Percentiles rank a stretch among this genome's conserved stretches.
phyloP scores from a whole-genome alignment of 495 filamentous ascomycete species.

The Ramalina intermedia region DNA sequence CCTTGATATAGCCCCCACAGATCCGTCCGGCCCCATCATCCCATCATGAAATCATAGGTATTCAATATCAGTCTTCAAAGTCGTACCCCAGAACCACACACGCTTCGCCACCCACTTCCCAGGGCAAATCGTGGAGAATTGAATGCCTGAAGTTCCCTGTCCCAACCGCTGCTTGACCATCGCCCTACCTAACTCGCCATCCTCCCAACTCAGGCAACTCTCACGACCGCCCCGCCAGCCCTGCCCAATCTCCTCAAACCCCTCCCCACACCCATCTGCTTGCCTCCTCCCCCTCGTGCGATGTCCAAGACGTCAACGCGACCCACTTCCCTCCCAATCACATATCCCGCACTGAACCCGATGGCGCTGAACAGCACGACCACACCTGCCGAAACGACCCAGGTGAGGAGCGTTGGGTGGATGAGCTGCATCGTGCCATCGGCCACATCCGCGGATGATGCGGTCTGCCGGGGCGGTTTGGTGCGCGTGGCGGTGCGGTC shows the following conservation, averaged over 20 bases:
- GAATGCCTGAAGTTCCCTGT: too few relatives aligned
- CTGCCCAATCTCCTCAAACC: constrained; percentile 21
- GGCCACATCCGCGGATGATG: background rate
- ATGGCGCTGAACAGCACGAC: constrained; percentile 83
- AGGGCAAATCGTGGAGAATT: too few relatives aligned
- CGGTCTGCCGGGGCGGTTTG: constrained; percentile 31
- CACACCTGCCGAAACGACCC: constrained; percentile 84
- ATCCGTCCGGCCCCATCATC: too few relatives aligned
- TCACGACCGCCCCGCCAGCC: constrained; percentile 8
- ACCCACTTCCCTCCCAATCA: constrained; percentile 71
- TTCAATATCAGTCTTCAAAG: too few relatives aligned
- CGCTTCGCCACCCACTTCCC: too few relatives aligned
- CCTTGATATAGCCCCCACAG: too few relatives aligned
- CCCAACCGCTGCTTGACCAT: too few relatives aligned
- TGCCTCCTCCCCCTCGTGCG: constrained; percentile 20
- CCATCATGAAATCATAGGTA: too few relatives aligned
- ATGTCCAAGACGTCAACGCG: constrained; percentile 43
- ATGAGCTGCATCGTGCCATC: constrained; percentile 26
- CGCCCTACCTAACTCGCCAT: background rate
- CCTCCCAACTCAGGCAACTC: constrained; percentile 5
- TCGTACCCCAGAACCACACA: too few relatives aligned
- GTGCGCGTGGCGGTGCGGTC: constrained; percentile 29
- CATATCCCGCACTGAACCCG: constrained; percentile 87
- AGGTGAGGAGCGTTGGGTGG: constrained; percentile 69
- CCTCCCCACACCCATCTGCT: constrained; percentile 17